phyloP scores from a whole-genome alignment of 345 rosid species.

The Salix dunnii region DNA sequence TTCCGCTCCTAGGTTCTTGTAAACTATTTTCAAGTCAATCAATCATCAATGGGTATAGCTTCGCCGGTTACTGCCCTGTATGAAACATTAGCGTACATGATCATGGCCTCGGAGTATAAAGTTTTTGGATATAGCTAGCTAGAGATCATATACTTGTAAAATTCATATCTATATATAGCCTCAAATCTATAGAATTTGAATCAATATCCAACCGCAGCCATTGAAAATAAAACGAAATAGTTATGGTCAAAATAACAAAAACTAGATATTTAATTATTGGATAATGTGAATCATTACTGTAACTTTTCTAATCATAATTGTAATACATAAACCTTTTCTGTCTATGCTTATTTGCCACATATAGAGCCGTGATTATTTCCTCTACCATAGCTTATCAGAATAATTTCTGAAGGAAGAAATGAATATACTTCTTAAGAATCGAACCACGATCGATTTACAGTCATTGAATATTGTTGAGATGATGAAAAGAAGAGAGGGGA shows the following conservation, averaged over 20 bases:
- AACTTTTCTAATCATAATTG: neutral
- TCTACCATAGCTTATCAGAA: no score
- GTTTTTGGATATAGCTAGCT: no score
- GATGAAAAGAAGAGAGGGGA: neutral
- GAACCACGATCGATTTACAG: neutral
- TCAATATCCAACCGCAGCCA: neutral
- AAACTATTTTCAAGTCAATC: neutral
- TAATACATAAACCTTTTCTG: neutral
- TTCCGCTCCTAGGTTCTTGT: neutral
- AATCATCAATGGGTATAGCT: neutral
- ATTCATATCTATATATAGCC: neutral
- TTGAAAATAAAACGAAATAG: neutral
- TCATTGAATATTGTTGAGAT: neutral
- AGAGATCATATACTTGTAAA: neutral
- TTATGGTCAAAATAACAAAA: no score
- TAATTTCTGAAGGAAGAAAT: neutral
- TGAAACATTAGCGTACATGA: neutral
- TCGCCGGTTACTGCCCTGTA: neutral
- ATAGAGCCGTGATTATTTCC: no score
- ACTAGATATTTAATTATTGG: no score
- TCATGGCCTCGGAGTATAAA: no score
- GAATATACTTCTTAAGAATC: neutral
- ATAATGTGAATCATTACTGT: neutral
- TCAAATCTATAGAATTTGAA: neutral
- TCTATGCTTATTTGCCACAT: neutral